Evolutionary conservation across 257 asterid species (phyloP).

Genomic region (Jacaranda copaia): DNA sequence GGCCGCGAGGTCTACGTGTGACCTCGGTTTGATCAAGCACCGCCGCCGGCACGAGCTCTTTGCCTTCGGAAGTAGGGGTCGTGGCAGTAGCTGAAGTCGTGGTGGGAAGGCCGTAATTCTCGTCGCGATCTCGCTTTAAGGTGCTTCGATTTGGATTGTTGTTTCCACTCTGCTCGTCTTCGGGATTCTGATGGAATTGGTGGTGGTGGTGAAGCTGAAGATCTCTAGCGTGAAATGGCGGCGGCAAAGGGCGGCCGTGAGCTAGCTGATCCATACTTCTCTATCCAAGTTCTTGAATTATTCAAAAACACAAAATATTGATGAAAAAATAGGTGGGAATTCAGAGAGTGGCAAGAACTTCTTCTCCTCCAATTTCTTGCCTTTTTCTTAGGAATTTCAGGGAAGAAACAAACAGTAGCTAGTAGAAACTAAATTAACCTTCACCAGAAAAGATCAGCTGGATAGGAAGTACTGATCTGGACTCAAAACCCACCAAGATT

Average conservation of each 20-base stretch:
- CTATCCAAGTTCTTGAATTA: neutral
- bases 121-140: constrained; percentile 62
- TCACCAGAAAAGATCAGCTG: constrained; percentile 32
- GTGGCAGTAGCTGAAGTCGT: constrained; percentile 20
- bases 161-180: constrained; percentile 64
- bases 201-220: constrained; percentile 77
- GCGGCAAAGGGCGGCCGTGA: constrained; percentile 87
- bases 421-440: constrained; percentile 33
- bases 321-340: neutral
- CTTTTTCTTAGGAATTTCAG: constrained; percentile 23
- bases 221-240: constrained; percentile 77
- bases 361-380: too few relatives aligned
- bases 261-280: constrained; percentile 76
- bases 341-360: neutral
- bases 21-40: constrained; percentile 38
- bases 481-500: constrained; percentile 43
- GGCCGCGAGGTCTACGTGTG: constrained; percentile 75
- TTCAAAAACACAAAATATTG: constrained; percentile 7
- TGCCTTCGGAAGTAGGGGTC: constrained; percentile 38
- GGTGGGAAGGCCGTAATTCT: constrained; percentile 34
- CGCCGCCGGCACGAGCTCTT: constrained; percentile 31
- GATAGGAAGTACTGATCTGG: constrained; percentile 1
- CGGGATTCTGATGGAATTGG: constrained; percentile 51
- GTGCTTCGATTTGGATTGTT: constrained; percentile 35
- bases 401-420: neutral